These are phyloP conservation scores for Nitzschia sp. DNA, from an alignment of 108 stramenopile genomes.

Conservation along the genomic window DNA sequence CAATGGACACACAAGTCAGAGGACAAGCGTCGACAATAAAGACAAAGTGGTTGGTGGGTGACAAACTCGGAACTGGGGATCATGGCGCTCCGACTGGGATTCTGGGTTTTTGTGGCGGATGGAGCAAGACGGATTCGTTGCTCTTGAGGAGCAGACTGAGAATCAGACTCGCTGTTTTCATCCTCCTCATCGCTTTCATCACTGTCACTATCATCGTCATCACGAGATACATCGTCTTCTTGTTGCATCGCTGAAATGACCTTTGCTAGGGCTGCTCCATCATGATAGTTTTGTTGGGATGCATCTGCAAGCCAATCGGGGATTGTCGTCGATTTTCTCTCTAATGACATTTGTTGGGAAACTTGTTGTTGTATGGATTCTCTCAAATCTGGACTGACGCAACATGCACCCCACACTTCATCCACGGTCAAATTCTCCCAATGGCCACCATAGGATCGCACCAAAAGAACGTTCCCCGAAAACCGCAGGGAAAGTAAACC, in stretches of 20 bases:
- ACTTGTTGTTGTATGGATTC: not conserved
- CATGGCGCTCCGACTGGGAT: conserved; percentile 1
- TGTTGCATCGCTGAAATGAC: conserved; percentile 56
- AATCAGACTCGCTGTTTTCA: not conserved
- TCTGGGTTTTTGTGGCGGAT: too few relatives aligned
- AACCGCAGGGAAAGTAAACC: conserved; percentile 64
- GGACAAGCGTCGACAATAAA: conserved; percentile 73
- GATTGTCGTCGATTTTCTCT: not conserved
- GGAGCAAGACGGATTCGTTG: not conserved
- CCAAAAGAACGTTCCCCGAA: conserved; percentile 53
- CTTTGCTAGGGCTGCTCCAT: conserved; percentile 47
- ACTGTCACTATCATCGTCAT: conserved; percentile 19
- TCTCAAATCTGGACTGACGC: conserved; percentile 65
- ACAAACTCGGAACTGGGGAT: conserved; percentile 29
- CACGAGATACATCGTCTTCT: conserved; percentile 7
- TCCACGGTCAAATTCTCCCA: conserved; percentile 32
- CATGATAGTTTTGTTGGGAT: conserved; percentile 73
- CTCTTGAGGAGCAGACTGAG: not conserved
- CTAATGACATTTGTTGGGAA: not conserved
- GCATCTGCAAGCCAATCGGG: conserved; percentile 70
- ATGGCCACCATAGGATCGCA: conserved; percentile 27
- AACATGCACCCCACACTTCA: conserved; percentile 32
- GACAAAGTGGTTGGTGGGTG: conserved; percentile 62
- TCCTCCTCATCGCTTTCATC: conserved; percentile 29
- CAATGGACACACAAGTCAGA: conserved; percentile 54